Conservation (phyloP, 768 basidiomycete genomes). For the Porpolomopsis calyptriformis region DNA sequence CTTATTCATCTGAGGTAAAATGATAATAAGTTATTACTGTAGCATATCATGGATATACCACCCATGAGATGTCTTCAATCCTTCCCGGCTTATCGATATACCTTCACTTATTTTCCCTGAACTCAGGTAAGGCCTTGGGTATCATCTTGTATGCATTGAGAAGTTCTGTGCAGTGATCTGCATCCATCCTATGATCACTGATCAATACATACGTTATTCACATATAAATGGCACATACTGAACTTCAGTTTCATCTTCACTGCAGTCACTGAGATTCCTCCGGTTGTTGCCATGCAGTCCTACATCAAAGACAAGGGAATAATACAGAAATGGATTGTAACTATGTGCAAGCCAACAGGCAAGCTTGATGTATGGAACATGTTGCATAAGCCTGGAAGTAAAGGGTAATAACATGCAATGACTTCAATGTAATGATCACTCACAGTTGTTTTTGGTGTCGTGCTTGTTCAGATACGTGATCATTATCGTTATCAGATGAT, state of each 20-base stretch:
- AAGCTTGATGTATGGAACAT: background rate
- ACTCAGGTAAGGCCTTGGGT: background rate
- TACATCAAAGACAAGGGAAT: background rate
- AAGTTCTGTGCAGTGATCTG: background rate
- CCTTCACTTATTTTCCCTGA: background rate
- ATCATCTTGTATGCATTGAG: background rate
- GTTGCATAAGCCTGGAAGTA: background rate
- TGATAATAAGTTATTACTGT: background rate
- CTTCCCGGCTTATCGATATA: background rate
- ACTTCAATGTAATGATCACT: too few relatives aligned
- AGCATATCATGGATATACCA: background rate
- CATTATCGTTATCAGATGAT: too few relatives aligned
- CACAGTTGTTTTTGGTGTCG: too few relatives aligned
- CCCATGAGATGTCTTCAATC: background rate
- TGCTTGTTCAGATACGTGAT: too few relatives aligned
- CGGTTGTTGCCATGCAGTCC: background rate
- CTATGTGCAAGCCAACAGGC: background rate
- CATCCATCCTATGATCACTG: background rate
- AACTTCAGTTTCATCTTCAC: background rate
- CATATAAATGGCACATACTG: background rate
- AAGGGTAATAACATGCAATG: background rate
- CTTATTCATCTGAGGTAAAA: slow-evolving; percentile 1
- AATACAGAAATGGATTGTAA: background rate
- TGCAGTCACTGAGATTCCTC: background rate
- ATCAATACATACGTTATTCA: background rate